Conservation (phyloP, 208 protist species). For the Acanthamoeba sp. region DNA sequence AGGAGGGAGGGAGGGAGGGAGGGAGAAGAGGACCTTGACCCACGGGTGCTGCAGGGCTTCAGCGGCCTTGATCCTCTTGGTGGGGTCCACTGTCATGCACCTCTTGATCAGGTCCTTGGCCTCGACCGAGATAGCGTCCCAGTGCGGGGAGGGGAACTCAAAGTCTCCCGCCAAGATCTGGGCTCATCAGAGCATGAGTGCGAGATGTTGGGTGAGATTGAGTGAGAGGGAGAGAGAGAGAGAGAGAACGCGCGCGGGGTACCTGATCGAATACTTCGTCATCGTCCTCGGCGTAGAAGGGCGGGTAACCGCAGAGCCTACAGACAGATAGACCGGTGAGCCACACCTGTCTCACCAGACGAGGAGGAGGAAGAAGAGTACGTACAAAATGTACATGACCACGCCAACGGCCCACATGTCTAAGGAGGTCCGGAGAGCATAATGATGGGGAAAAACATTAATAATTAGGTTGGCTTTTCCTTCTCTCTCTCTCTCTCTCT, state of each 20-base stretch:
- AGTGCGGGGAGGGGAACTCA: conserved; percentile 79
- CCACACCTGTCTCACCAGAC: not conserved
- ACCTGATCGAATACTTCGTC: conserved; percentile 83
- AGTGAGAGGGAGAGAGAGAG: no score
- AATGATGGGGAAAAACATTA: no score
- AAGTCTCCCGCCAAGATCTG: conserved; percentile 81
- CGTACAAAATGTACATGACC: conserved; percentile 86
- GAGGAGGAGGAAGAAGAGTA: not conserved
- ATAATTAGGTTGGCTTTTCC: no score
- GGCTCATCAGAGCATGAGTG: not conserved
- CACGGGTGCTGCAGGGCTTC: conserved; percentile 87
- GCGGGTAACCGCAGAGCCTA: conserved; percentile 83
- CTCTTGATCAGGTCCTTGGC: conserved; percentile 85
- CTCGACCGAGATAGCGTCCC: not conserved
- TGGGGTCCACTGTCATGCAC: conserved; percentile 83
- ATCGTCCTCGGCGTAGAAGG: conserved; percentile 83
- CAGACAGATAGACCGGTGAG: not conserved
- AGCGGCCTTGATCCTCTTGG: conserved; percentile 80
- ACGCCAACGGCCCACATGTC: conserved; percentile 88
- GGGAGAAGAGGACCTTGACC: conserved; percentile 73
- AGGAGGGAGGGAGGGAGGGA: no score
- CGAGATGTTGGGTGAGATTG: conserved; percentile 50
- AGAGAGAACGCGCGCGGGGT: not conserved
- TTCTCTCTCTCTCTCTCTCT: no score
- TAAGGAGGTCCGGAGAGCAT: conserved; percentile 58